A percentile compares a stretch with the other conserved stretches of the same genome.
These are phyloP conservation scores for Pinus tabuliformis DNA, from an alignment of 75 land plant genomes.

Conservation along the genomic window DNA sequence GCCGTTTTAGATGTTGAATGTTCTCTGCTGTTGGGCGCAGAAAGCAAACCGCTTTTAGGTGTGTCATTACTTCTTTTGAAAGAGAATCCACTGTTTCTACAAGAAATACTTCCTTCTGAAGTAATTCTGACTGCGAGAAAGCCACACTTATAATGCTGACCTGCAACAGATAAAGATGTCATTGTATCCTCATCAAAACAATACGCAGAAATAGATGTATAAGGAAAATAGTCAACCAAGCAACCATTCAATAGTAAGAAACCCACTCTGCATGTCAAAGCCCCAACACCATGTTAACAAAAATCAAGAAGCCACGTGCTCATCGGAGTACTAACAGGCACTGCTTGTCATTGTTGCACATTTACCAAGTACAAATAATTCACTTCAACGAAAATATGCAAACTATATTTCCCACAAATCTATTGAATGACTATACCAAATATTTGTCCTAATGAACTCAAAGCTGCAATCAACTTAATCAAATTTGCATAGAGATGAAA, in stretches of 20 bases:
- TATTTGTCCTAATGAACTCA: neutral
- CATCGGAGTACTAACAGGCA: neutral
- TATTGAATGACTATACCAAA: neutral
- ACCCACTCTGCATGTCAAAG: neutral
- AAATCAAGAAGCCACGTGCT: neutral
- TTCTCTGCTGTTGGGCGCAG: conserved; percentile 94
- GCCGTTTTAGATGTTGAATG: conserved; percentile 75
- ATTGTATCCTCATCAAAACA: neutral
- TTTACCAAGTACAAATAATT: neutral
- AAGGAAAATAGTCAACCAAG: neutral
- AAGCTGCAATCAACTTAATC: neutral
- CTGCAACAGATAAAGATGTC: conserved; percentile 27
- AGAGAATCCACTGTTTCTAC: conserved; percentile 83
- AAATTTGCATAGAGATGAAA: neutral
- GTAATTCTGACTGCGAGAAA: conserved; percentile 89
- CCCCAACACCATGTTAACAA: neutral
- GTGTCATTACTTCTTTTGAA: conserved; percentile 81
- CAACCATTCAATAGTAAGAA: neutral
- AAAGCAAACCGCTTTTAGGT: conserved; percentile 95
- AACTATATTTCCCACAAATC: neutral
- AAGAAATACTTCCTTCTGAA: conserved; percentile 95
- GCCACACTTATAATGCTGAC: conserved; percentile 91
- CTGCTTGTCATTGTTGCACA: neutral
- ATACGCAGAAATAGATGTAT: neutral
- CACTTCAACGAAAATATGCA: neutral